These are phyloP conservation scores for Podosphaera xanthii DNA, from an alignment of 2,329 filamentous ascomycete genomes.

Conservation along the genomic window DNA sequence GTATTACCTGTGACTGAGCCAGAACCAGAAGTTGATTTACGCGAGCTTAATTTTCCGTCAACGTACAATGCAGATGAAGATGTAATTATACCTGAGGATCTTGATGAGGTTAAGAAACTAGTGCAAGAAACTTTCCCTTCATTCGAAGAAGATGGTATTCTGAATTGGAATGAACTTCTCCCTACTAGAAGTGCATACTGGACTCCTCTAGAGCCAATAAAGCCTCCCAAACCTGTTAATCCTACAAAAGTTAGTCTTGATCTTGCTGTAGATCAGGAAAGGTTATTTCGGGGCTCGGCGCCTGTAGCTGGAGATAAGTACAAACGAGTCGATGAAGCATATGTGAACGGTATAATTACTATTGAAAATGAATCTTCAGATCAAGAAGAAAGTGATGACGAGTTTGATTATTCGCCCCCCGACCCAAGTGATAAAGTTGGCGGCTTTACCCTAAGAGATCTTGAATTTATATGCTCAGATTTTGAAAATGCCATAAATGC, in stretches of 20 bases:
- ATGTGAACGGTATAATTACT: slow-evolving; percentile 25
- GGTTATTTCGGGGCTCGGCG: slow-evolving; percentile 55
- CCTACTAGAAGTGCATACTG: slow-evolving; percentile 60
- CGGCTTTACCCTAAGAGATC: slow-evolving; percentile 55
- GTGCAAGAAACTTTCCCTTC: slow-evolving; percentile 61
- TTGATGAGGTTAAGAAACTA: slow-evolving; percentile 51
- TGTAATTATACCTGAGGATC: slow-evolving; percentile 43
- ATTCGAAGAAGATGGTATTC: slow-evolving; percentile 51
- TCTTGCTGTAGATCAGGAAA: slow-evolving; percentile 66
- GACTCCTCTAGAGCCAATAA: slow-evolving; percentile 54
- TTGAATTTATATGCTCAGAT: slow-evolving; percentile 68
- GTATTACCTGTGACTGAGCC: neutral
- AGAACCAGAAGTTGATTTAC: slow-evolving; percentile 11
- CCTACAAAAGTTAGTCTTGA: slow-evolving; percentile 80
- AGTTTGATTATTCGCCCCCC: slow-evolving; percentile 29
- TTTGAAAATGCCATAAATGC: slow-evolving; percentile 45
- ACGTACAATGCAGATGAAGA: slow-evolving; percentile 23
- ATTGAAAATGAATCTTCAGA: slow-evolving; percentile 19
- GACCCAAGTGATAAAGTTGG: slow-evolving; percentile 37
- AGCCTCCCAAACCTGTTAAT: slow-evolving; percentile 58
- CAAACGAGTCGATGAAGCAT: slow-evolving; percentile 29
- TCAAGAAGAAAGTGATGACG: slow-evolving; percentile 23
- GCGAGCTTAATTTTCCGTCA: slow-evolving; percentile 24
- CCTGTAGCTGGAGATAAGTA: slow-evolving; percentile 29
- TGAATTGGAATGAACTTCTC: slow-evolving; percentile 64